Percentiles rank a stretch among this genome's conserved stretches.
Evolutionary conservation across 257 asterid genomes (phyloP).

Genomic region (Euphrasia confusa): DNA sequence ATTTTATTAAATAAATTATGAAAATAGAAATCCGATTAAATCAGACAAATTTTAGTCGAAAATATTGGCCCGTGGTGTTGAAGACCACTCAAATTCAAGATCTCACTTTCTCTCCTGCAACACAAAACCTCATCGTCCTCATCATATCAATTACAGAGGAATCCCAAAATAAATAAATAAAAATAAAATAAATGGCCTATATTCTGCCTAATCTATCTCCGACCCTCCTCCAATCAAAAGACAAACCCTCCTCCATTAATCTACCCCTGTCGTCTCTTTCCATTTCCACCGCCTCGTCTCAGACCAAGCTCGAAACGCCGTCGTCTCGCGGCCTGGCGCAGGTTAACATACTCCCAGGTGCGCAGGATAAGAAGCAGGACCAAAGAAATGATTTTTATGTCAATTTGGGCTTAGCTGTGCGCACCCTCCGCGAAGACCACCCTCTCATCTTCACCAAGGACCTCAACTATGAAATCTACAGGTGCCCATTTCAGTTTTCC

Average conservation of each 20-base stretch:
- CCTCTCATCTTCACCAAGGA: constrained; percentile 72
- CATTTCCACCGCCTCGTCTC: constrained; percentile 24
- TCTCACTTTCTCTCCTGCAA: constrained; percentile 12
- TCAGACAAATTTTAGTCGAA: neutral
- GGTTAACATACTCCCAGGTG: constrained; percentile 36
- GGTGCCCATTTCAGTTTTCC: constrained; percentile 36
- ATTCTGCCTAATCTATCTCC: constrained; percentile 68
- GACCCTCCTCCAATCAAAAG: constrained; percentile 41
- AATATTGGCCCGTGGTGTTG: constrained; percentile 23
- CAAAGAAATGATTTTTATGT: constrained; percentile 60
- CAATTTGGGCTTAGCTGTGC: constrained; percentile 79
- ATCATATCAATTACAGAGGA: constrained; percentile 4
- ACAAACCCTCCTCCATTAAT: constrained; percentile 35
- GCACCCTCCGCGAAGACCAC: constrained; percentile 85
- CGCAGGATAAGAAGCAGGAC: constrained; percentile 41
- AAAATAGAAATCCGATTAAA: neutral
- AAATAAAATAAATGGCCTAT: constrained; percentile 48
- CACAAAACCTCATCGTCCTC: constrained; percentile 8
- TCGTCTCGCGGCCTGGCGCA: constrained; percentile 41
- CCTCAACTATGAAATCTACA: constrained; percentile 77
- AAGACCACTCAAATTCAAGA: constrained; percentile 40
- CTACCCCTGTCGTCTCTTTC: constrained; percentile 29
- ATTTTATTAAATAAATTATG: too few relatives aligned
- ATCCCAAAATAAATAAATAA: neutral
- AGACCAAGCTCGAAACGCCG: constrained; percentile 34